Evolutionary conservation across 495 filamentous ascomycete genomes (phyloP).

Genomic region (Bathelium albidoporum): DNA sequence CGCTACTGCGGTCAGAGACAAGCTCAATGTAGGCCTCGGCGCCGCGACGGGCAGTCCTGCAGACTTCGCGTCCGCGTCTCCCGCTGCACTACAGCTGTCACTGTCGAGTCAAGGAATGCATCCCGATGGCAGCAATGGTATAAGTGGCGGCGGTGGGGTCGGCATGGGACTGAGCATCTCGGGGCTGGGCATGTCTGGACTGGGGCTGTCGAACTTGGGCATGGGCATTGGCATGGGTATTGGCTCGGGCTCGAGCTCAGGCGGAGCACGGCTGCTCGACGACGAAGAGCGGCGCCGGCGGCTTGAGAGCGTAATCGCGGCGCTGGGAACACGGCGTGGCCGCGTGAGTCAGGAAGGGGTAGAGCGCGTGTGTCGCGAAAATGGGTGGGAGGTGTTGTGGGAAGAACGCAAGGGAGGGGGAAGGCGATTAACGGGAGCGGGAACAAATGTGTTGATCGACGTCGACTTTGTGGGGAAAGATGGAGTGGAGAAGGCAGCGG

Average conservation of each 20-base stretch:
- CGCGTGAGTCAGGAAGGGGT: slow-evolving; percentile 72
- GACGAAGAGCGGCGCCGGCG: slow-evolving; percentile 50
- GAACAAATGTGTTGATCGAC: slow-evolving; percentile 48
- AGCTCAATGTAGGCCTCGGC: slow-evolving; percentile 10
- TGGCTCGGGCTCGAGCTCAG: no score
- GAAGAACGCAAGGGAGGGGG: slow-evolving; percentile 55
- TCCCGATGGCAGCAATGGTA: slow-evolving; percentile 18
- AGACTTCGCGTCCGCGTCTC: slow-evolving; percentile 23
- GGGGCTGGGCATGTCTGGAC: slow-evolving; percentile 11
- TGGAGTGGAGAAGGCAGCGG: slow-evolving; percentile 35
- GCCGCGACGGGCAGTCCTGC: slow-evolving; percentile 11
- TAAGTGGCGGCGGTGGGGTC: slow-evolving; percentile 17
- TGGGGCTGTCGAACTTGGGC: slow-evolving; percentile 11
- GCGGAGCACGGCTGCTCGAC: slow-evolving; percentile 30
- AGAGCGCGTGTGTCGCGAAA: slow-evolving; percentile 59
- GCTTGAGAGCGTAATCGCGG: slow-evolving; percentile 44
- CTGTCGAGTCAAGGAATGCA: slow-evolving; percentile 14
- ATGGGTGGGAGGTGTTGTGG: slow-evolving; percentile 59
- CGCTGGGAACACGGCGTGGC: slow-evolving; percentile 27
- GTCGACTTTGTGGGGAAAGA: slow-evolving; percentile 42
- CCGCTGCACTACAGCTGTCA: slow-evolving; percentile 12
- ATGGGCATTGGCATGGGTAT: no score
- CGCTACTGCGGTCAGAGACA: background rate
- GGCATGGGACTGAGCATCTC: slow-evolving; percentile 24
- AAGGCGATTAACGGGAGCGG: slow-evolving; percentile 55